Evolutionary conservation across 2,329 filamentous ascomycete species (phyloP), one percentile per base, ranked within the genome.

Genomic region (Pseudogymnoascus sp.): DNA sequence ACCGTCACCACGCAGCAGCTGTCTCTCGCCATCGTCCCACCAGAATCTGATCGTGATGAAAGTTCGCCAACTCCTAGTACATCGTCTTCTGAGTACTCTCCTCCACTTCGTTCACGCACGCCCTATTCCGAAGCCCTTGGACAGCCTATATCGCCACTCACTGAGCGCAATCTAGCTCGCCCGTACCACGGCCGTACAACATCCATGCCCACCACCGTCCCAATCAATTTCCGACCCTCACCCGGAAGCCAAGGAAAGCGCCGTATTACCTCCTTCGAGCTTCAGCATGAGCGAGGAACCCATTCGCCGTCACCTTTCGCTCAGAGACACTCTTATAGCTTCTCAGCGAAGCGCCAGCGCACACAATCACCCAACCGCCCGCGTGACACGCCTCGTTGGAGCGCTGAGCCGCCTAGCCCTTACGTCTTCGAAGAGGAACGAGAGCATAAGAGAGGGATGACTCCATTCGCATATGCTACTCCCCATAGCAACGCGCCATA

Each of bases 401-500:
- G 80, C 62, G 72, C 70, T 25, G 69, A 67, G 0, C 68, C 69
- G 65, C 60, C 70, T 58, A 66, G 69, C 63, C 61, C 74, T 0
- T 72, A 67, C 40, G 36, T 64, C 1, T 61, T 65, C 29, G 58
- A 63, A 15, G 67, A 73, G n/a, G 67, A 69, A 2, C 60, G 58
- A 65, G 66, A 18, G 63, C n/a, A 67, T 65, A 64, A 77, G 36
- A 62, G 72, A 61, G 74, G 79, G 10, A 84, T 81, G 0, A 87
- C 87, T 0, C 79, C 79, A 1, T 85, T 85, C 66, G 86, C 85
- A n/a, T 92, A 92, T 69, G 87, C 87, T 2, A 92, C 89, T 0
- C 89, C 89, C 0, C 80, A 87, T 70, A 91, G 87, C 69, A 87
- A 85, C 64, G 82, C 78, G 3, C 79, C 83, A 1, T 72, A 70